Evolutionary conservation across 2,329 filamentous ascomycete genomes (phyloP).

Genomic region (Penicillium sp.): DNA sequence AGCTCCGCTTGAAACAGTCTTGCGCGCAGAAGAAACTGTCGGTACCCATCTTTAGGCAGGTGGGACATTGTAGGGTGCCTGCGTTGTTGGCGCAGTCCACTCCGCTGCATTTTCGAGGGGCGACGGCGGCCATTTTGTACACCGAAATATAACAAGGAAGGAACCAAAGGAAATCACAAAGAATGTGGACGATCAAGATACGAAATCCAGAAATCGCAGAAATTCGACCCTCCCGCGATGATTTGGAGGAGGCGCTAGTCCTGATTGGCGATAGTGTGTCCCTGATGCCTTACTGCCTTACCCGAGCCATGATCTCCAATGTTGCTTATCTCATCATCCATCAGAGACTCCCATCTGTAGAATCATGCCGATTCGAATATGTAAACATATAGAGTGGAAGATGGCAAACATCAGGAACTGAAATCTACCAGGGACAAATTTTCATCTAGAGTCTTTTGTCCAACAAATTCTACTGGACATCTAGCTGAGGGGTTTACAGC

Average conservation of each 20-base stretch:
- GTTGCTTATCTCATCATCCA: background rate
- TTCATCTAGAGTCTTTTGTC: too few species aligned
- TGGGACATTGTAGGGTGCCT: conserved; percentile 85
- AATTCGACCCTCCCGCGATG: background rate
- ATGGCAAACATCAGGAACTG: too few species aligned
- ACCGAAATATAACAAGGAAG: background rate
- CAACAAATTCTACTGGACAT: too few species aligned
- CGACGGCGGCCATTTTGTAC: conserved; percentile 27
- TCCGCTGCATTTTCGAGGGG: conserved; percentile 64
- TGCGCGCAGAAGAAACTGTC: conserved; percentile 97
- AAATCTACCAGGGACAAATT: too few species aligned
- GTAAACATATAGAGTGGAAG: too few species aligned
- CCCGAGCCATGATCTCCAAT: too few species aligned
- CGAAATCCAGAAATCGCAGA: background rate
- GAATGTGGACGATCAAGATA: background rate
- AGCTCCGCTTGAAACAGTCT: conserved; percentile 98
- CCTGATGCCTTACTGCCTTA: background rate
- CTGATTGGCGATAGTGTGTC: background rate
- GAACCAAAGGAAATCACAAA: background rate
- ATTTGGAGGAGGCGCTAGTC: background rate
- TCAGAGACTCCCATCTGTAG: too few species aligned
- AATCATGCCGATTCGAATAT: too few species aligned
- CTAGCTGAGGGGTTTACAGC: too few species aligned
- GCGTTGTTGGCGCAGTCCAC: conserved; percentile 85
- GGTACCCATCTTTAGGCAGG: conserved; percentile 84